Evolutionary conservation across 176 grass and related monocot genomes (phyloP).

Genomic region (Phyllostachys edulis): DNA sequence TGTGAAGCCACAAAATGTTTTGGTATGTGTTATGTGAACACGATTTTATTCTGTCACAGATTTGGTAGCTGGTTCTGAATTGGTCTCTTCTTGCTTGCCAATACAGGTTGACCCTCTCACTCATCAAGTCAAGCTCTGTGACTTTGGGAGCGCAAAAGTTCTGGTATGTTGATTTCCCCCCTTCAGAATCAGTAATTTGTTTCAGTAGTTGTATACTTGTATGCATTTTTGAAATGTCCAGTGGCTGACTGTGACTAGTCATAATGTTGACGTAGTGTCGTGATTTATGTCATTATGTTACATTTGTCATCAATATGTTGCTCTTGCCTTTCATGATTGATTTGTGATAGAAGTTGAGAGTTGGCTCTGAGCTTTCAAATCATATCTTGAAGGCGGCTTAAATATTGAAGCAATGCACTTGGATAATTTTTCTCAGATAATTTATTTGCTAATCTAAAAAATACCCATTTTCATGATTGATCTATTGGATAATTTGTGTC

Average conservation of each 20-base stretch:
- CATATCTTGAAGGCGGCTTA: background rate
- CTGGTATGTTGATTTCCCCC: slow-evolving; percentile 59
- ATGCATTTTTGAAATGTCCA: background rate
- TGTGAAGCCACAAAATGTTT: slow-evolving; percentile 96
- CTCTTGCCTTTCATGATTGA: background rate
- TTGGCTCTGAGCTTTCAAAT: background rate
- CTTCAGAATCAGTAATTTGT: background rate
- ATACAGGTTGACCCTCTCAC: slow-evolving; percentile 93
- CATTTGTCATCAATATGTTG: background rate
- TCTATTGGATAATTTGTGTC: background rate
- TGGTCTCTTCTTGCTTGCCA: slow-evolving; percentile 21
- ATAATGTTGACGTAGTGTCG: background rate
- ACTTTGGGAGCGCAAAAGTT: slow-evolving; percentile 99
- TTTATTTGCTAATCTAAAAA: background rate
- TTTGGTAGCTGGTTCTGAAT: slow-evolving; percentile 32
- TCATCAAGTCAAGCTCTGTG: slow-evolving; percentile 98
- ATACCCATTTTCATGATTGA: background rate
- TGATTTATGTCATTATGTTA: background rate
- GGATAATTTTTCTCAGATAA: background rate
- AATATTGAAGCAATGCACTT: background rate
- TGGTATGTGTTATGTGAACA: slow-evolving; percentile 56
- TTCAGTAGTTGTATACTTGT: slow-evolving; percentile 20
- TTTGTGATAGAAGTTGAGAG: background rate
- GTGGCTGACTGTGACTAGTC: background rate
- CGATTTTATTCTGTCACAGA: background rate